Conservation (phyloP, 805 yeast species). For the Wickerhamiella dianesei region DNA sequence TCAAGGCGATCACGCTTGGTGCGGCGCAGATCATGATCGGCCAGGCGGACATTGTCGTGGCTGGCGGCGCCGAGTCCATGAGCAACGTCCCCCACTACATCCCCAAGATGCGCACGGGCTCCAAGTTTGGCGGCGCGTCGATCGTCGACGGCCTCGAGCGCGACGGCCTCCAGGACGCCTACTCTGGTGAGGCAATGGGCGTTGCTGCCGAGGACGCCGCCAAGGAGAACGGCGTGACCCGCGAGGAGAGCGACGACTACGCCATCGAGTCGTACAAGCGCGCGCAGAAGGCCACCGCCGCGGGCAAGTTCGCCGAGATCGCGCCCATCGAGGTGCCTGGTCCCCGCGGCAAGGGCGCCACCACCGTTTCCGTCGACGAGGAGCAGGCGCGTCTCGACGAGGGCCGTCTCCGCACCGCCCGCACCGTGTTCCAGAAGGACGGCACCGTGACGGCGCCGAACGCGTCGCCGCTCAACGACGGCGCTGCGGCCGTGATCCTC, state of each 20-base stretch:
- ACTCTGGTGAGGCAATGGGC: conserved; percentile 84
- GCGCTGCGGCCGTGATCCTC: conserved; percentile 89
- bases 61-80: conserved; percentile 98
- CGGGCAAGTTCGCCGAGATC: conserved; percentile 78
- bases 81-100: conserved; percentile 87
- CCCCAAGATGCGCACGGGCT: conserved; percentile 74
- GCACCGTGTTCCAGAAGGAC: conserved; percentile 89
- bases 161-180: conserved; percentile 91
- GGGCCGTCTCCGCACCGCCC: conserved; percentile 61
- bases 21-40: conserved; percentile 86
- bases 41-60: conserved; percentile 79
- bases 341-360: conserved; percentile 73
- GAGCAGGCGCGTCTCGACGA: conserved; percentile 70
- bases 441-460: conserved; percentile 97
- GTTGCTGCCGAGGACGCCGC: conserved; percentile 97
- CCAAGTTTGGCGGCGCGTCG: conserved; percentile 71
- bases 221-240: conserved; percentile 54
- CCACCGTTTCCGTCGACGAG: conserved; percentile 61
- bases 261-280: conserved; percentile 76
- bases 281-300: conserved; percentile 67
- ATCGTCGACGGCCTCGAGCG: conserved; percentile 80
- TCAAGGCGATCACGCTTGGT: conserved; percentile 81
- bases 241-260: conserved; percentile 81
- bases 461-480: conserved; percentile 93
- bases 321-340: conserved; percentile 85